Conservation (phyloP, 805 yeast genomes). For the Sporopachydermia lactativora region DNA sequence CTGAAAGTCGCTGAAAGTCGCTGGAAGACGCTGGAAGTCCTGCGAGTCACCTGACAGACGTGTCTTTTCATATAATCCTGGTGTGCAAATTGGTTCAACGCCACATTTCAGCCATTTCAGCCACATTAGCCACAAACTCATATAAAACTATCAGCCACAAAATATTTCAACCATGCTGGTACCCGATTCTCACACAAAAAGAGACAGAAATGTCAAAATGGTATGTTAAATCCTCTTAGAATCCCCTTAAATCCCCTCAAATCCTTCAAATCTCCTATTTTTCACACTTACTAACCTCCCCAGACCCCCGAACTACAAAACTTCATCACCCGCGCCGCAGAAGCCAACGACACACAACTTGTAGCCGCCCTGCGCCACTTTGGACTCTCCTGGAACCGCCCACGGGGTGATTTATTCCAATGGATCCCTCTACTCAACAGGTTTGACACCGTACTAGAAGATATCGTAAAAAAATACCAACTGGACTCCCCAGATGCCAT, state of each 20-base stretch:
- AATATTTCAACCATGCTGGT: too few relatives aligned
- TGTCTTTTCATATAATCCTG: too few relatives aligned
- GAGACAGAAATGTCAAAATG: too few relatives aligned
- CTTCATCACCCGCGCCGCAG: constrained; percentile 25
- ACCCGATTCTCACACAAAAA: too few relatives aligned
- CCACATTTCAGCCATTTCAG: too few relatives aligned
- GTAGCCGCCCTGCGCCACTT: constrained; percentile 24
- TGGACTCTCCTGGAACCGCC: constrained; percentile 37
- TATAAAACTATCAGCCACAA: too few relatives aligned
- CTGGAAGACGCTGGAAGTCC: too few relatives aligned
- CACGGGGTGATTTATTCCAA: constrained; percentile 54
- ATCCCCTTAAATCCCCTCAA: not conserved
- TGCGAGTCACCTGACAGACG: too few relatives aligned
- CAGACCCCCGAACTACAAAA: not conserved
- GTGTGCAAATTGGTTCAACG: too few relatives aligned
- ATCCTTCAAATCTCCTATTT: constrained; percentile 6
- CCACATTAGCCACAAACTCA: too few relatives aligned
- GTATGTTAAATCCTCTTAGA: constrained; percentile 7
- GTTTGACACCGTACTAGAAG: constrained; percentile 54
- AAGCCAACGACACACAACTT: constrained; percentile 26
- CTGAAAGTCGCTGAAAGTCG: too few relatives aligned
- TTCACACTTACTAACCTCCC: too few relatives aligned
- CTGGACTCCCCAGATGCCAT: constrained; percentile 31
- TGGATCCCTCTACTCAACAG: constrained; percentile 70
- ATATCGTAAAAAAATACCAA: constrained; percentile 37